Evolutionary conservation across 495 filamentous ascomycete species (phyloP), one percentile per base, ranked within the genome.

Genomic region (Penicillium manginii): DNA sequence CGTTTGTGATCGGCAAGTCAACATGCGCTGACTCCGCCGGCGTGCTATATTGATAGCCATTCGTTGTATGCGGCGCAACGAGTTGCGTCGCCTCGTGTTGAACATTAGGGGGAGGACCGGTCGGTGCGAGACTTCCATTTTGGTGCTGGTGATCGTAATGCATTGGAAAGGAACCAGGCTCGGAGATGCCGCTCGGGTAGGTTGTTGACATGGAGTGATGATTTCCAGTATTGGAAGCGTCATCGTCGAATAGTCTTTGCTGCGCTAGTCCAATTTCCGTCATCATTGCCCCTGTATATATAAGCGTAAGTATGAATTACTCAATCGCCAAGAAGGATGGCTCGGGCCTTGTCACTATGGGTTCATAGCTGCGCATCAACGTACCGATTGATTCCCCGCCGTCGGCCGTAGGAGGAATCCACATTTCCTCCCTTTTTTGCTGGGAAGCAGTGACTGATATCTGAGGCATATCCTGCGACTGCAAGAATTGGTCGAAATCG

Each of bases 401-500:
- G 31, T 64, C 68, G 11, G 22, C 53, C 12, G 63, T 58, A 4
- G 58, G 56, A 8, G 76, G 72, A 54, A 76, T 74, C 75, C 75
- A 78, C 62, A 66, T 61, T 40, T 76, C 72, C 61, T 79, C 74
- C 10, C 71, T 69, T 32, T 64, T 66, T 54, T 69, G 76, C 51
- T 79, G 74, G 11, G 74, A 76, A 11, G 69, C 65, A 8, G 73
- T 72, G 19, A 62, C 2, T 8, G 45, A 39, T 3, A 37, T 40
- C 8, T 62, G 66, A 5, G 29, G 48, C 21, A 29, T 51, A 39
- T 75, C 68, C 43, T 70, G 74, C 0, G 77, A 74, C 43, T 73
- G 69, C 19, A 80, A 56, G 26, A 73, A 80, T 26, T 73, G 60
- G 53, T 80, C 75, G 19, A 79, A 78, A 42, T 78, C 72, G 35